phyloP scores from a whole-genome alignment of 257 asterid genomes.

The Fraxinus quadrangulata region DNA sequence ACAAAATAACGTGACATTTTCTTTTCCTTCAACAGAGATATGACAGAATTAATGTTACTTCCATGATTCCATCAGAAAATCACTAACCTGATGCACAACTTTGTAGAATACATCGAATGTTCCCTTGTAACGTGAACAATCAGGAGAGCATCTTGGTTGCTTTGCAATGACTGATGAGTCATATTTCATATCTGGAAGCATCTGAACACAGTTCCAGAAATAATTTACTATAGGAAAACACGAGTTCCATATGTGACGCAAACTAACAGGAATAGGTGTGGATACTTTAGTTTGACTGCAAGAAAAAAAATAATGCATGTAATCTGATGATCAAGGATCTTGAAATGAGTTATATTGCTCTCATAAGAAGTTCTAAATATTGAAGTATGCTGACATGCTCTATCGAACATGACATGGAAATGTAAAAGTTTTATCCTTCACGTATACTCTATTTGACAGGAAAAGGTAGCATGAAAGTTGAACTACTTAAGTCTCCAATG shows the following conservation, averaged over 20 bases:
- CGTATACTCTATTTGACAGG: neutral
- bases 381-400: neutral
- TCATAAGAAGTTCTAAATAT: neutral
- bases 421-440: neutral
- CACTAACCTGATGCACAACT: conserved; percentile 73
- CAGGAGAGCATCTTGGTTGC: conserved; percentile 52
- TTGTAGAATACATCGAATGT: conserved; percentile 73
- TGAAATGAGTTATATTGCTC: neutral
- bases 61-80: conserved; percentile 14
- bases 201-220: conserved; percentile 41
- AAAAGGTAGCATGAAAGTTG: neutral
- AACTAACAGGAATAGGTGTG: neutral
- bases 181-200: conserved; percentile 47
- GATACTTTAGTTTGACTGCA: neutral
- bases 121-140: conserved; percentile 63
- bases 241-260: neutral
- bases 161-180: conserved; percentile 36
- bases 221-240: neutral
- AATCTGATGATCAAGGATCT: neutral
- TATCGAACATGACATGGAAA: neutral
- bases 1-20: neutral
- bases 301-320: neutral
- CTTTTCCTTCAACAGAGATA: conserved; percentile 12
- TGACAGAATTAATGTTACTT: neutral
- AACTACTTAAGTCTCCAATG: neutral